Evolutionary conservation across 1,139 yeast genomes (phyloP).

Genomic region (Spathaspora sp.): DNA sequence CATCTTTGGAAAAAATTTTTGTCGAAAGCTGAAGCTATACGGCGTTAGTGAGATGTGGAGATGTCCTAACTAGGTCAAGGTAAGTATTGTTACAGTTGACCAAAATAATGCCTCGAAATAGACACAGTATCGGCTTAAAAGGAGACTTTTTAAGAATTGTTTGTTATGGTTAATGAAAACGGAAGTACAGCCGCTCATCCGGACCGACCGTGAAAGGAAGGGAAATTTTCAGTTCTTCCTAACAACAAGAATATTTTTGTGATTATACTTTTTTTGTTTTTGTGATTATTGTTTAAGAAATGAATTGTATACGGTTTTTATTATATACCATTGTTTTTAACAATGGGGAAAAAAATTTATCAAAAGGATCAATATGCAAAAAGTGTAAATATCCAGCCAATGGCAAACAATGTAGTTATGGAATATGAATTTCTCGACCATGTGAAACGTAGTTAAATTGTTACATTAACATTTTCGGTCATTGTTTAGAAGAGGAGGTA

Average conservation of each 20-base stretch:
- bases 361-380: not conserved
- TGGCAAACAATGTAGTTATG: not conserved
- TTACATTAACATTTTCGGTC: not conserved
- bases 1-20: not conserved
- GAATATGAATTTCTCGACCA: not conserved
- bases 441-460: not conserved
- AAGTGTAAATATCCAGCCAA: not conserved
- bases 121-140: not conserved
- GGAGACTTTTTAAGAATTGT: too few species aligned
- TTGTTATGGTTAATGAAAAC: too few species aligned
- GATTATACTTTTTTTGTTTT: not conserved
- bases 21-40: not conserved
- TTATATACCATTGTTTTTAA: not conserved
- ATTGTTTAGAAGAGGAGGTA: too few species aligned
- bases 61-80: not conserved
- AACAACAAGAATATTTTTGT: not conserved
- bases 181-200: not conserved
- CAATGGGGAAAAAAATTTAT: not conserved
- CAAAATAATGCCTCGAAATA: not conserved
- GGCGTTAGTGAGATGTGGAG: not conserved
- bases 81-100: not conserved
- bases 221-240: not conserved
- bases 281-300: not conserved
- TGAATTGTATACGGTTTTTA: not conserved
- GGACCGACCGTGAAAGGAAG: not conserved